A percentile compares a stretch with the other conserved stretches of the same genome.
These are phyloP conservation scores for Delonix regia DNA, from an alignment of 306 rosid genomes.

Conservation along the genomic window DNA sequence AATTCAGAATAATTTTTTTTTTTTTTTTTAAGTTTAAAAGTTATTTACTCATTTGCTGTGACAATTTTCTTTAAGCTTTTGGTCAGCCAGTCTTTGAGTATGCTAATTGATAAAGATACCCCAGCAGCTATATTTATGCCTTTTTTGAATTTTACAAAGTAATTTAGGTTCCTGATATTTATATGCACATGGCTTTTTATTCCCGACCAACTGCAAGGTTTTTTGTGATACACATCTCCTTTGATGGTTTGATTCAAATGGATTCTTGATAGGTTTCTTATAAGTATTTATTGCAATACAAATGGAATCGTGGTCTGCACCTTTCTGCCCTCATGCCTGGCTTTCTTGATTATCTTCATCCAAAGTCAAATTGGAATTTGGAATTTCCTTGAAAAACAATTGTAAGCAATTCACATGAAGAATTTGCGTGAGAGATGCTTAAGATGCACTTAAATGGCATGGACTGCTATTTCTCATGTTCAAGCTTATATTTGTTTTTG, in stretches of 20 bases:
- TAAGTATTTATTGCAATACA: background rate
- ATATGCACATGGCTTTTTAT: background rate
- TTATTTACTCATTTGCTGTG: background rate
- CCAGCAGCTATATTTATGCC: background rate
- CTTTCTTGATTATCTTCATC: constrained; percentile 29
- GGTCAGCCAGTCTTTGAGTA: constrained; percentile 4
- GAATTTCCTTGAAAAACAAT: background rate
- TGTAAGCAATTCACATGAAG: background rate
- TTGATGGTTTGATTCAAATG: background rate
- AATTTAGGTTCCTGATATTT: constrained; percentile 20
- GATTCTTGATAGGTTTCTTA: background rate
- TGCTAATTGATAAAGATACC: constrained; percentile 30
- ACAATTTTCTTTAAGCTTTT: constrained; percentile 13
- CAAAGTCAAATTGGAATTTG: constrained; percentile 2
- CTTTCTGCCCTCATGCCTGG: background rate
- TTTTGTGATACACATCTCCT: background rate
- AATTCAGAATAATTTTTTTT: constrained; percentile 2
- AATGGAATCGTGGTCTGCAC: background rate
- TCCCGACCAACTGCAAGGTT: background rate
- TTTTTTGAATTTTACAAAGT: constrained; percentile 28
- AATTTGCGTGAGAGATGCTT: constrained; percentile 20
- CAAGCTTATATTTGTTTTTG: constrained; percentile 1
- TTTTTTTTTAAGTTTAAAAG: too few species aligned
- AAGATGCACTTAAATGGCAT: background rate
- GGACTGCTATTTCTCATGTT: background rate